A percentile compares a stretch with the other conserved stretches of the same genome.
These are phyloP conservation scores for Rubus idaeus DNA, from an alignment of 306 rosid genomes.

Conservation along the genomic window DNA sequence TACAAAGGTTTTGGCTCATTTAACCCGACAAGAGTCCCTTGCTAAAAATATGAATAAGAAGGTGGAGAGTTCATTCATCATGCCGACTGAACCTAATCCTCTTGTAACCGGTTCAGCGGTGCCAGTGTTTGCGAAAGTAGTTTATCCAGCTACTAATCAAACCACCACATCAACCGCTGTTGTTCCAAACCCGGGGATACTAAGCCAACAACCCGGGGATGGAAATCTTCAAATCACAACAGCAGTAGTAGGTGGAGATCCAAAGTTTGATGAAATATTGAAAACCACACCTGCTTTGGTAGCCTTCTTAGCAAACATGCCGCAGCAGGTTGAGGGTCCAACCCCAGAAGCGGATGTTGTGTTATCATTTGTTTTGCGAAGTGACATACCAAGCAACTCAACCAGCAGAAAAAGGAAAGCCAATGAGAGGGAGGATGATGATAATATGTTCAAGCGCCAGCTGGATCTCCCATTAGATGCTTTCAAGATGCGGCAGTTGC, in stretches of 20 bases:
- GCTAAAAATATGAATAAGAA: constrained; percentile 54
- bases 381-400: constrained; percentile 42
- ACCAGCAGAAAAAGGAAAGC: constrained; percentile 8
- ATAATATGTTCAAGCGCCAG: background rate
- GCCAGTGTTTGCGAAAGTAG: constrained; percentile 39
- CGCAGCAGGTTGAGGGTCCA: constrained; percentile 68
- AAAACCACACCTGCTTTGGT: constrained; percentile 73
- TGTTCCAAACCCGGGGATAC: constrained; percentile 35
- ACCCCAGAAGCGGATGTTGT: constrained; percentile 80
- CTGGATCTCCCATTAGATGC: background rate
- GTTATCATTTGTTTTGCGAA: constrained; percentile 77
- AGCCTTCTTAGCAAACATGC: constrained; percentile 74
- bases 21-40: constrained; percentile 71
- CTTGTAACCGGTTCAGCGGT: constrained; percentile 29
- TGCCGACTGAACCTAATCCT: constrained; percentile 42
- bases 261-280: constrained; percentile 64
- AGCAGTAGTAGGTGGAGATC: constrained; percentile 25
- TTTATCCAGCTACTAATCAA: constrained; percentile 72
- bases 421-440: background rate
- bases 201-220: constrained; percentile 53
- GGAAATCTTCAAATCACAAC: constrained; percentile 30
- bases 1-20: constrained; percentile 33
- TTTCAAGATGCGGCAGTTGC: background rate
- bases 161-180: constrained; percentile 1
- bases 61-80: constrained; percentile 35